Evolutionary conservation across 805 yeast species (phyloP), one percentile per base, ranked within the genome.

Genomic region (Dipodascus albidus): DNA sequence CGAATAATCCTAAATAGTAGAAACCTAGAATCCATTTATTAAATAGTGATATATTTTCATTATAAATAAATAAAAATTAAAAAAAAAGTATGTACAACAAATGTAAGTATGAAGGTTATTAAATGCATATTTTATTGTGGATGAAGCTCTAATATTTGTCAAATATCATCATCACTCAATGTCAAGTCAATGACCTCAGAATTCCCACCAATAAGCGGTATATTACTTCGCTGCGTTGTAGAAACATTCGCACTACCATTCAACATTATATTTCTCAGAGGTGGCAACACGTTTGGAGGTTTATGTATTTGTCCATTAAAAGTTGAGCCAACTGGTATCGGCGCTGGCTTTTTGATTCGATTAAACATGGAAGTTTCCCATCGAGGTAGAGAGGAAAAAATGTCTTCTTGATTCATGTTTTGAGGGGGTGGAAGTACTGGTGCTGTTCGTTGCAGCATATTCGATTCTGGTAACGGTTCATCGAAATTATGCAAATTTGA

Each of bases 161-260:
- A 20, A 22, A 31, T 49, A 2, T 64, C 67, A 20, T 59, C 66
- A 49, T 60, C 65, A 19, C 62, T 56, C 38, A 59, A 54, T 2
- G 67, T 61, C 53, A 67, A 53, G 54, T 66, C 70, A 50, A 67
- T 60, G 49, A 64, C 58, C 20, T 62, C 67, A 3, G 53, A 11
- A 11, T 11, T 27, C 11, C 33, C 33, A 27, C 33, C 33, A 11
- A 6, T 27, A 27, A 27, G 33, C 33, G 33, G 33, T 27, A 27
- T 27, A 27, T 27, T 27, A 27, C 33, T 27, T 27, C 9, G 33
- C 11, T 27, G 33, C 33, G 33, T 11, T 11, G 33, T 27, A 11
- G 33, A 27, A 27, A 27, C 33, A 27, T 27, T 27, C 21, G 24
- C 48, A 11, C 54, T 41, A 6, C 62, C 44, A 21, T 57, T 60